Conservation (phyloP, 2,329 filamentous ascomycete genomes). For the Corynespora cassiicola region DNA sequence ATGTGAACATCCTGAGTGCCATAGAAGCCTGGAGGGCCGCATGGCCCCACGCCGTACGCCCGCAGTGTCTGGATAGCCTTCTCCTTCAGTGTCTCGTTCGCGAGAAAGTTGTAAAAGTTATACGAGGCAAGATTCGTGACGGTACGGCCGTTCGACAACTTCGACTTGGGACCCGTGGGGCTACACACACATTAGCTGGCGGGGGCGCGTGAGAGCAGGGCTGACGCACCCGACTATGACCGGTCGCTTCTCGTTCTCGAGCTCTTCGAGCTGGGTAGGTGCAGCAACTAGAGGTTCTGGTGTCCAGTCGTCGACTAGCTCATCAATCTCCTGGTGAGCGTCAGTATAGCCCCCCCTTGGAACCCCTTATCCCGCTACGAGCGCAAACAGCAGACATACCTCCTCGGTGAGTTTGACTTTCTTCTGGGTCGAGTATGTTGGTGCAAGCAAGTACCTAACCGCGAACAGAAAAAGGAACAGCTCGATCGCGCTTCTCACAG, state of each 20-base stretch:
- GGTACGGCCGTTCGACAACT: slow-evolving; percentile 84
- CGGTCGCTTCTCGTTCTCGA: slow-evolving; percentile 83
- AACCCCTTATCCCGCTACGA: neutral
- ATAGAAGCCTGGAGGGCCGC: slow-evolving; percentile 96
- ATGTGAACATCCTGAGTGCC: slow-evolving; percentile 98
- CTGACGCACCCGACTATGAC: slow-evolving; percentile 79
- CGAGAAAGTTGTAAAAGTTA: slow-evolving; percentile 98
- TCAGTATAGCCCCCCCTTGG: slow-evolving; percentile 16
- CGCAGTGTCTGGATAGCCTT: slow-evolving; percentile 93
- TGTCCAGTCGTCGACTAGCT: slow-evolving; percentile 94
- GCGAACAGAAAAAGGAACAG: slow-evolving; percentile 94
- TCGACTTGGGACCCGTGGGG: slow-evolving; percentile 87
- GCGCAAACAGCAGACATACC: slow-evolving; percentile 48
- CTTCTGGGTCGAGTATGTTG: slow-evolving; percentile 90
- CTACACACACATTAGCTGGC: slow-evolving; percentile 56
- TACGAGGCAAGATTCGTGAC: slow-evolving; percentile 93
- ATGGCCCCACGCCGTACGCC: slow-evolving; percentile 95
- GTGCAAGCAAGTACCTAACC: slow-evolving; percentile 88
- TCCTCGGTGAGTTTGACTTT: slow-evolving; percentile 89
- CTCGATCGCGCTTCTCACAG: slow-evolving; percentile 90
- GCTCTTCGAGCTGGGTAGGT: slow-evolving; percentile 76
- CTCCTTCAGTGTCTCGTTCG: slow-evolving; percentile 90
- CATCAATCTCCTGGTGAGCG: slow-evolving; percentile 80
- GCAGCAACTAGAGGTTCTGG: slow-evolving; percentile 87
- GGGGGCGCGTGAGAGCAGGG: too few relatives aligned